phyloP scores from a whole-genome alignment of 495 filamentous ascomycete genomes.

The Talaromyces liani region DNA sequence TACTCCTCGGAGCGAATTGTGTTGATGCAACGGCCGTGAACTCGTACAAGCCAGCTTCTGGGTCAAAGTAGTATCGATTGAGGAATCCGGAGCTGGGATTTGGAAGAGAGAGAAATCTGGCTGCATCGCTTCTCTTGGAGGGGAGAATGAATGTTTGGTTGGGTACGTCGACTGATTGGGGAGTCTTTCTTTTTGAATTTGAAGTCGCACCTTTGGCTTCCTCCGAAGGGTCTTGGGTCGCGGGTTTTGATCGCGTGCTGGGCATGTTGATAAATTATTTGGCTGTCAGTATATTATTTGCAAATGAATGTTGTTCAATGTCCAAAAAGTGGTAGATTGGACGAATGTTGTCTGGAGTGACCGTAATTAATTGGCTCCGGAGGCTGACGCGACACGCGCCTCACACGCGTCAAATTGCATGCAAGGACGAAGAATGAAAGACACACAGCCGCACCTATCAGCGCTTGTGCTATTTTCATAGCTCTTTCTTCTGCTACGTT shows the following conservation, averaged over 20 bases:
- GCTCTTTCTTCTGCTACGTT: neutral
- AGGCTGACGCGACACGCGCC: neutral
- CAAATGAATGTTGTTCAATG: neutral
- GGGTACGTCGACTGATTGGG: conserved; percentile 24
- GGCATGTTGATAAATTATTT: neutral
- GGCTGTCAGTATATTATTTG: neutral
- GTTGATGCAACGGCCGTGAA: conserved; percentile 71
- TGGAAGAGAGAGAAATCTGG: conserved; percentile 68
- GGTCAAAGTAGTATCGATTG: conserved; percentile 73
- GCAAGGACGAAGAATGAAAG: neutral
- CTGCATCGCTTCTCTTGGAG: conserved; percentile 49
- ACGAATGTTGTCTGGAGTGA: neutral
- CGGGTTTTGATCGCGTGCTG: conserved; percentile 1
- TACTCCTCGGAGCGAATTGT: conserved; percentile 23
- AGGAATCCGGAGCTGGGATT: conserved; percentile 63
- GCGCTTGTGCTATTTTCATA: neutral
- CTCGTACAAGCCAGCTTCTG: conserved; percentile 72
- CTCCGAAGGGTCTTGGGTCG: neutral
- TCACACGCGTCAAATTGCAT: neutral
- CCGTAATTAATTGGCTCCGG: neutral
- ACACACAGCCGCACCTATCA: neutral
- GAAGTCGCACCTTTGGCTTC: neutral
- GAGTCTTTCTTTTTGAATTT: neutral
- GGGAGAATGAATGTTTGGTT: conserved; percentile 79
- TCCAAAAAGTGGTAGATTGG: too few species aligned